A percentile compares a stretch with the other conserved stretches of the same genome.
Conservation (phyloP, 1,284 basidiomycete genomes). For the Tylopilus orsonianus region DNA sequence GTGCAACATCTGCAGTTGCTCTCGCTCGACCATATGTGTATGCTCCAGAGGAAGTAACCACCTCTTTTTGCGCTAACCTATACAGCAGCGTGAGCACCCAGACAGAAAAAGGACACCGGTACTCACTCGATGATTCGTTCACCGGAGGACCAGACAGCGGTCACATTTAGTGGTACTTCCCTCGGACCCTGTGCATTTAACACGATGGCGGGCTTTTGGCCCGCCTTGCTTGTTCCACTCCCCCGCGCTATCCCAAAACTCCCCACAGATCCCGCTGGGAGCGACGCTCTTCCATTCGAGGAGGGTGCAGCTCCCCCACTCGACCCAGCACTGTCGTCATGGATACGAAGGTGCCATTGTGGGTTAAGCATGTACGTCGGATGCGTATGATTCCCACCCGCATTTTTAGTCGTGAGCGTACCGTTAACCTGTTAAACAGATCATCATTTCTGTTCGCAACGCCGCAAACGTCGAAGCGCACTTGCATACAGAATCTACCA, state of each 20-base stretch:
- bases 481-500: slow-evolving; percentile 21
- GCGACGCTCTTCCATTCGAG: background rate
- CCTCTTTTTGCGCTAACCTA: slow-evolving; percentile 64
- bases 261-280: slow-evolving; percentile 1
- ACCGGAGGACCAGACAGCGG: slow-evolving; percentile 74
- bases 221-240: background rate
- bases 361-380: slow-evolving; percentile 90
- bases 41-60: slow-evolving; percentile 72
- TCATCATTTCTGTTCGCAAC: slow-evolving; percentile 8
- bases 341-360: slow-evolving; percentile 73
- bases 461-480: slow-evolving; percentile 1
- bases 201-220: slow-evolving; percentile 44
- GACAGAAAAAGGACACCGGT: background rate
- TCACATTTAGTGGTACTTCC: slow-evolving; percentile 75
- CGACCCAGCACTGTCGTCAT: slow-evolving; percentile 19
- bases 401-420: slow-evolving; percentile 65
- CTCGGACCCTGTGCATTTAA: slow-evolving; percentile 59
- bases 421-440: slow-evolving; percentile 52
- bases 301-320: background rate
- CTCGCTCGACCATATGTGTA: slow-evolving; percentile 82
- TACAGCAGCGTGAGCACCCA: background rate
- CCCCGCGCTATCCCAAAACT: background rate
- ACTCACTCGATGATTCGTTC: slow-evolving; percentile 73
- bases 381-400: slow-evolving; percentile 81
- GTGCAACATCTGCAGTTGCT: slow-evolving; percentile 48